A percentile compares a stretch with the other conserved stretches of the same genome.
phyloP scores from a whole-genome alignment of 2,329 filamentous ascomycete genomes.

The Beauveria pseudobassiana region DNA sequence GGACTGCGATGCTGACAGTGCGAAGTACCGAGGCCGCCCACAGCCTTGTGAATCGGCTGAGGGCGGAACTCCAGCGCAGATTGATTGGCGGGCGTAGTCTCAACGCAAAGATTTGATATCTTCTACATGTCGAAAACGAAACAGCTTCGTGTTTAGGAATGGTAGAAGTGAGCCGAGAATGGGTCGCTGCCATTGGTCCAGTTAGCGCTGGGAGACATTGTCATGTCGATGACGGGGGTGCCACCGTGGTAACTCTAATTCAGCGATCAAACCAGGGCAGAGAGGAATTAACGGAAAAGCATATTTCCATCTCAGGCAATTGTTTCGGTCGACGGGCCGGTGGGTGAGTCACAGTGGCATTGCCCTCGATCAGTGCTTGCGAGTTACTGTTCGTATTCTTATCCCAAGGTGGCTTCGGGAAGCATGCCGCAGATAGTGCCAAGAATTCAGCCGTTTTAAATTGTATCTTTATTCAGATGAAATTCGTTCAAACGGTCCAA shows the following conservation, averaged over 20 bases:
- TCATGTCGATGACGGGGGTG: neutral
- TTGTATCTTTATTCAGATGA: neutral
- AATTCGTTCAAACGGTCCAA: too few species aligned
- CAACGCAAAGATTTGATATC: neutral
- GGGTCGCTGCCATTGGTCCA: neutral
- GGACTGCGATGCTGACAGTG: neutral
- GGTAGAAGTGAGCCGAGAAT: neutral
- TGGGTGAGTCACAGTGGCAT: too few species aligned
- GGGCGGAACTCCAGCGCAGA: neutral
- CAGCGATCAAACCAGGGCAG: too few species aligned
- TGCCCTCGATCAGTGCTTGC: too few species aligned
- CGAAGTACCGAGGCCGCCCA: neutral
- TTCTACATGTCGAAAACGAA: neutral
- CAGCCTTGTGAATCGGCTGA: neutral
- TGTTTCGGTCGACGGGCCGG: neutral
- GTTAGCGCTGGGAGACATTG: neutral
- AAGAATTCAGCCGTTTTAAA: neutral
- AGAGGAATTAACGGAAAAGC: too few species aligned
- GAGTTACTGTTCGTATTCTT: too few species aligned
- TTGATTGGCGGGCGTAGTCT: neutral
- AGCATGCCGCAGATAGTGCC: neutral
- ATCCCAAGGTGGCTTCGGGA: neutral
- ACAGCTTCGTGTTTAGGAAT: slow-evolving; percentile 6
- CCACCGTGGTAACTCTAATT: too few species aligned
- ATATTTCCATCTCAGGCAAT: neutral